phyloP scores from a whole-genome alignment of 495 filamentous ascomycete genomes.

The Acidiella bohemica region DNA sequence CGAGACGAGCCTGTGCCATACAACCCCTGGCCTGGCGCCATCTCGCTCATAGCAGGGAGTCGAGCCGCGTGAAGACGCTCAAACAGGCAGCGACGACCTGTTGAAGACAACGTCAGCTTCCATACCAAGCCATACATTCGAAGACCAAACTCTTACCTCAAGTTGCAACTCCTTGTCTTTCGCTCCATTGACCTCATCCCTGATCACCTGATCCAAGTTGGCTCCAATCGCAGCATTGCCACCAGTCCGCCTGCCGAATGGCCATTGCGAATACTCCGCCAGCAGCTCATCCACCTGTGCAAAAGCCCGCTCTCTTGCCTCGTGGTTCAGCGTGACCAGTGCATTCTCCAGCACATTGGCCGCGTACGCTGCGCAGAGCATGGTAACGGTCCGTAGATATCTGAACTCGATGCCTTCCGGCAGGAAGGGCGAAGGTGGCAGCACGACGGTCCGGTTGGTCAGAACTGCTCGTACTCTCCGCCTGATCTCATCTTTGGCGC shows the following conservation, averaged over 20 bases:
- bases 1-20: too few species aligned
- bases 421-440: constrained; percentile 68
- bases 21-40: too few species aligned
- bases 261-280: constrained; percentile 92
- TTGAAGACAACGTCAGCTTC: constrained; percentile 5
- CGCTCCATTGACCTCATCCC: constrained; percentile 68
- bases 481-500: constrained; percentile 93
- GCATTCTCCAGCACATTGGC: constrained; percentile 97
- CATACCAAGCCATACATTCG: not conserved
- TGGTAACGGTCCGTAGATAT: constrained; percentile 76
- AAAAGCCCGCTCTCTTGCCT: constrained; percentile 84
- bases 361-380: constrained; percentile 97
- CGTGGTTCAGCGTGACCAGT: constrained; percentile 83
- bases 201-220: constrained; percentile 78
- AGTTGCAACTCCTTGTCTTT: constrained; percentile 91
- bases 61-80: constrained; percentile 91
- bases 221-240: constrained; percentile 72
- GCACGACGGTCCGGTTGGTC: constrained; percentile 84
- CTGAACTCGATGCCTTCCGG: constrained; percentile 90
- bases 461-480: constrained; percentile 82
- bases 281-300: constrained; percentile 93
- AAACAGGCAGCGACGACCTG: constrained; percentile 86
- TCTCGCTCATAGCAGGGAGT: constrained; percentile 72
- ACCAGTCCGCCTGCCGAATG: constrained; percentile 69
- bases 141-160: constrained; percentile 47